Evolutionary conservation across 2,329 filamentous ascomycete species (phyloP), one percentile per base, ranked within the genome.

Genomic region (Fusarium fujikuroi): DNA sequence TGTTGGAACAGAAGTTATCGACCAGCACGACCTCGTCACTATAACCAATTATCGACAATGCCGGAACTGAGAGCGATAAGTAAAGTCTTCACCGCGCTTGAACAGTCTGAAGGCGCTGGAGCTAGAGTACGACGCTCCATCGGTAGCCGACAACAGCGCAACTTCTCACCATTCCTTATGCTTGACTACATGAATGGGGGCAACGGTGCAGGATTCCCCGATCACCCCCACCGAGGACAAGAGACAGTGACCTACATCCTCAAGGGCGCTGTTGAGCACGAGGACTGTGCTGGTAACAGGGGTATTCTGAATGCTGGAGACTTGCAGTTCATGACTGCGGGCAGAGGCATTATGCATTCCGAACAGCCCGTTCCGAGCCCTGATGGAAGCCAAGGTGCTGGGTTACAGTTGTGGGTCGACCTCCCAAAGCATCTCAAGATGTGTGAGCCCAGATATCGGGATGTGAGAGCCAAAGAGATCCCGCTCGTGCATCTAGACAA

Each of bases 21-120:
- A 49, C 28, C 9, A 18, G n/a, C 1, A 30, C 9, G 11, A 2
- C 0, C 3, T 30, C 9, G 4, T 7, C 19, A 16, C 14, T 6
- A 2, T 10, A 16, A 5, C 46, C 9, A 49, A 1, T 5, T n/a
- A 6, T 49, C 15, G 4, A 30, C 7, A 10, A 49, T 49, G 28
- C 28, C 28, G 15, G 28, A 49, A 18, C 9, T 49, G 11, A n/a
- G 46, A 12, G 21, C 15, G 0, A 49, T 49, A 0, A 12, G 14
- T 9, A 49, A 30, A n/a, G 4, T n/a, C 4, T 49, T 30, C 21
- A 30, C 46, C 9, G 28, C 46, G 2, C 2, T 30, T 7, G 46
- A 49, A 49, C 46, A 49, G 9, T 7, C 28, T 1, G 46, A 49
- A 11, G 46, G 23, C 1, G 46, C 46, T 12, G 46, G 28, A 18